A percentile compares a stretch with the other conserved stretches of the same genome.
These are phyloP conservation scores for Thymus mandschuricus DNA, from an alignment of 257 asterid genomes.

Conservation along the genomic window DNA sequence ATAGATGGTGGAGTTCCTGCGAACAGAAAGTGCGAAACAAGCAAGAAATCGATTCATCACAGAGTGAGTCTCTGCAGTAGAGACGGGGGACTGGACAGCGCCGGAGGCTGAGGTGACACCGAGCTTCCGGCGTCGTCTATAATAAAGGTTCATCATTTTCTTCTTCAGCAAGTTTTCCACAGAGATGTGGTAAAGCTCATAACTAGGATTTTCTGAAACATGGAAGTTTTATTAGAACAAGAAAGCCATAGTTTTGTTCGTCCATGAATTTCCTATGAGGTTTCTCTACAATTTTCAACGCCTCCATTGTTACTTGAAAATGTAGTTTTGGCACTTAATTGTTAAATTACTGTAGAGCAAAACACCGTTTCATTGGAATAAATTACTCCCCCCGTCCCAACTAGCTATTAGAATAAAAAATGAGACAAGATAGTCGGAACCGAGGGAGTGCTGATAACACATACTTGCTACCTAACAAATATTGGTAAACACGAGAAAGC, in stretches of 20 bases:
- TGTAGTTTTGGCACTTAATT: constrained; percentile 14
- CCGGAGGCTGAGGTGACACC: background rate
- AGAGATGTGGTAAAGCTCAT: background rate
- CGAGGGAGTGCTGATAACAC: background rate
- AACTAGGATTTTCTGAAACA: background rate
- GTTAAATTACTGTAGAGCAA: background rate
- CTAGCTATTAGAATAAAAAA: too few relatives aligned
- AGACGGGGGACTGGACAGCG: background rate
- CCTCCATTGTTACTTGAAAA: constrained; percentile 11
- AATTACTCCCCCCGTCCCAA: too few relatives aligned
- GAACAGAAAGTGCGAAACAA: constrained; percentile 2
- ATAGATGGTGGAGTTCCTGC: constrained; percentile 20
- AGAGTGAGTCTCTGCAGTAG: background rate
- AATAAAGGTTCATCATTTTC: background rate
- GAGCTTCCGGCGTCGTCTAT: constrained; percentile 7
- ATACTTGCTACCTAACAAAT: background rate
- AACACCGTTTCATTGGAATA: background rate
- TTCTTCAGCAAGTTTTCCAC: background rate
- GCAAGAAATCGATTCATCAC: background rate
- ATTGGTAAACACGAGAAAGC: background rate
- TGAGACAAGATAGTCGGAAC: too few relatives aligned
- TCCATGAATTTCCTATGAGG: background rate
- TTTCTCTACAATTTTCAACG: background rate
- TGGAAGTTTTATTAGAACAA: background rate
- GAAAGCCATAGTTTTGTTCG: constrained; percentile 6